A percentile compares a stretch with the other conserved stretches of the same genome.
These are phyloP conservation scores for Talaromyces wortmannii DNA, from an alignment of 495 filamentous ascomycete genomes.

Conservation along the genomic window DNA sequence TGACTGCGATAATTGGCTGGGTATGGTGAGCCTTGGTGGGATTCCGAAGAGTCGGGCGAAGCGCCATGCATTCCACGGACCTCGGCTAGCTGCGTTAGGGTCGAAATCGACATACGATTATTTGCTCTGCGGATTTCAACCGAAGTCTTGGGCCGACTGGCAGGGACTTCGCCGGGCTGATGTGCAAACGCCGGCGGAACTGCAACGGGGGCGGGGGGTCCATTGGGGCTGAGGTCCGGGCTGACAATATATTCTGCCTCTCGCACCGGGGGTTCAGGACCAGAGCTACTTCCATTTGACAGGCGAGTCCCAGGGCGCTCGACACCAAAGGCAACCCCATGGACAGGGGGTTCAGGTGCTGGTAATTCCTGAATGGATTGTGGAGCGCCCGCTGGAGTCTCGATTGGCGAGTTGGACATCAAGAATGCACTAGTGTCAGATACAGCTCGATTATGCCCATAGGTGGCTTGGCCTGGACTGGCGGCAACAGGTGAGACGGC, in stretches of 20 bases:
- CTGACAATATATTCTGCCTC: conserved; percentile 14
- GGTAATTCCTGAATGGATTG: conserved; percentile 26
- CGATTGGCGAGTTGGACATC: conserved; percentile 19
- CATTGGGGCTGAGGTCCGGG: conserved; percentile 46
- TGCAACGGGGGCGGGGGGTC: conserved; percentile 65
- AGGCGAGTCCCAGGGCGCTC: conserved; percentile 14
- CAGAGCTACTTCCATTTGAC: conserved; percentile 48
- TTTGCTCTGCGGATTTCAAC: conserved; percentile 72
- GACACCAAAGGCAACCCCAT: conserved; percentile 14
- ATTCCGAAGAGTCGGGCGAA: conserved; percentile 25
- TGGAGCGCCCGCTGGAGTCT: conserved; percentile 30
- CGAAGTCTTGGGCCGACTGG: conserved; percentile 59
- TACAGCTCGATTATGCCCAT: conserved; percentile 43
- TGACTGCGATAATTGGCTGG: background rate
- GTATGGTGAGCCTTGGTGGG: conserved; percentile 7
- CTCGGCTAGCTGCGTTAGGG: conserved; percentile 67
- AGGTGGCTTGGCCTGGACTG: conserved; percentile 27
- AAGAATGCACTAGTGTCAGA: conserved; percentile 44
- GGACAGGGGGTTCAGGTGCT: conserved; percentile 33
- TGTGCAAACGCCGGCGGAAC: conserved; percentile 73
- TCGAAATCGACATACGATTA: conserved; percentile 73
- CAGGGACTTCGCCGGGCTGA: conserved; percentile 58
- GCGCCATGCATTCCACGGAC: conserved; percentile 44
- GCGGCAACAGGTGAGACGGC: conserved; percentile 25
- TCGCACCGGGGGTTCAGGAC: conserved; percentile 23